A percentile compares a stretch with the other conserved stretches of the same genome.
These are phyloP conservation scores for Lepidium didymum DNA, from an alignment of 345 rosid species.

Conservation along the genomic window DNA sequence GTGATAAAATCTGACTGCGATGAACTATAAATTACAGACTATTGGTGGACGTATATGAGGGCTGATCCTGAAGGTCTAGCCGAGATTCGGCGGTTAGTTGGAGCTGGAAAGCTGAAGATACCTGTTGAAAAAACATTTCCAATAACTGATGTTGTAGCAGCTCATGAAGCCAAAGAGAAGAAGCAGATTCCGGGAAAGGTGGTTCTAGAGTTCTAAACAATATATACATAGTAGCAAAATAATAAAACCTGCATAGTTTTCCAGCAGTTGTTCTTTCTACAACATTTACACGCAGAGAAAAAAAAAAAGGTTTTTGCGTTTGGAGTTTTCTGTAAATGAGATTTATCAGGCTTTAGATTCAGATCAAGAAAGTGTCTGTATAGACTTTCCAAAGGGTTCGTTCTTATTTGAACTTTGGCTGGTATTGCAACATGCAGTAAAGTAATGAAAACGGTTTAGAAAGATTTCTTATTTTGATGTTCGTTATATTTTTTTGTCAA, in stretches of 20 bases:
- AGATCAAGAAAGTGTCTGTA: slow-evolving; percentile 20
- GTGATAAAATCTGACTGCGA: slow-evolving; percentile 1
- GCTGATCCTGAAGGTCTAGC: slow-evolving; percentile 83
- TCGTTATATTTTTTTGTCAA: no score
- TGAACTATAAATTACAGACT: slow-evolving; percentile 36
- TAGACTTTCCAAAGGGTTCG: slow-evolving; percentile 13
- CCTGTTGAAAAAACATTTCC: slow-evolving; percentile 82
- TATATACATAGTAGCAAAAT: slow-evolving; percentile 8
- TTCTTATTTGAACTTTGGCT: neutral
- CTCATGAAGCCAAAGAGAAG: slow-evolving; percentile 81
- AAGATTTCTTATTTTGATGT: neutral
- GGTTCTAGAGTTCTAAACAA: slow-evolving; percentile 55
- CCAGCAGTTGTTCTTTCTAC: slow-evolving; percentile 17
- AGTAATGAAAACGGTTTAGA: slow-evolving; percentile 11
- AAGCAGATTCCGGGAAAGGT: slow-evolving; percentile 70
- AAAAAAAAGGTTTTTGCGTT: slow-evolving; percentile 6
- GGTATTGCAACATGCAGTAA: slow-evolving; percentile 14
- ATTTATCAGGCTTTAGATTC: slow-evolving; percentile 22
- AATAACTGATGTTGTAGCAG: slow-evolving; percentile 67
- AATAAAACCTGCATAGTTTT: slow-evolving; percentile 15
- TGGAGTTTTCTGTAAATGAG: slow-evolving; percentile 27
- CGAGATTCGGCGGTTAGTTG: slow-evolving; percentile 65
- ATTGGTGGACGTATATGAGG: slow-evolving; percentile 86
- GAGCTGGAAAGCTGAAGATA: slow-evolving; percentile 65
- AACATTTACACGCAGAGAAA: slow-evolving; percentile 22